Conservation (phyloP, 2,329 filamentous ascomycete genomes). For the Xylariales sp. region DNA sequence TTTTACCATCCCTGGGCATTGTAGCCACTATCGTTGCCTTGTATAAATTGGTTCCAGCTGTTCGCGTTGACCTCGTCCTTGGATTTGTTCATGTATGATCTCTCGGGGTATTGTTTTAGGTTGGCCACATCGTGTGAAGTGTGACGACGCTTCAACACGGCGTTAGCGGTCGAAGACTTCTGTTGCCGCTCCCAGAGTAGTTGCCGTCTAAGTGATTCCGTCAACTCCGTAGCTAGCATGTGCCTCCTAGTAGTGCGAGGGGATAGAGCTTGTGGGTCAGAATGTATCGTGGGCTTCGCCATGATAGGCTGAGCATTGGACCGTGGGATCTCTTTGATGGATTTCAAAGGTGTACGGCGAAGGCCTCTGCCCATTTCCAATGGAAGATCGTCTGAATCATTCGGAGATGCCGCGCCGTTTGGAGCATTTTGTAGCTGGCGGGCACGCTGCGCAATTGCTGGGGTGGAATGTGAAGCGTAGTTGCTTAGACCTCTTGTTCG, state of each 20-base stretch:
- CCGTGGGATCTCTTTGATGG: constrained; percentile 72
- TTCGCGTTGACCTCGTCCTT: constrained; percentile 72
- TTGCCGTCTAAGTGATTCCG: constrained; percentile 89
- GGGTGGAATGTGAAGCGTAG: constrained; percentile 73
- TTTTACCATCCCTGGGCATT: constrained; percentile 85
- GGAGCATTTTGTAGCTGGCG: constrained; percentile 61
- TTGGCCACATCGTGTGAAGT: constrained; percentile 92
- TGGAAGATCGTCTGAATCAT: constrained; percentile 71
- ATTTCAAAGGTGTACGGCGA: constrained; percentile 61
- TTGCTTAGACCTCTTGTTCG: constrained; percentile 76
- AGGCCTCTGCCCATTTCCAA: constrained; percentile 73
- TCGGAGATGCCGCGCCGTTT: constrained; percentile 61
- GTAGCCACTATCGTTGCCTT: constrained; percentile 84
- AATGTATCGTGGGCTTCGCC: constrained; percentile 72
- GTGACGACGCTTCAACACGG: constrained; percentile 88
- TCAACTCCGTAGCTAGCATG: constrained; percentile 95
- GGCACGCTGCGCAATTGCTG: constrained; percentile 75
- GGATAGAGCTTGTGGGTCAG: constrained; percentile 78
- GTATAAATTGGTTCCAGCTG: constrained; percentile 89
- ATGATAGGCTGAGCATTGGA: constrained; percentile 82
- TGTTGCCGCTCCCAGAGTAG: constrained; percentile 96
- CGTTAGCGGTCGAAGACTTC: constrained; percentile 88
- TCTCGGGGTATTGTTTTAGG: constrained; percentile 82
- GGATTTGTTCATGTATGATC: constrained; percentile 67
- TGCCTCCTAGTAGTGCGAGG: constrained; percentile 92